Evolutionary conservation across 768 basidiomycete genomes (phyloP), one percentile per base, ranked within the genome.

Genomic region (Coprinopsis cinerea): DNA sequence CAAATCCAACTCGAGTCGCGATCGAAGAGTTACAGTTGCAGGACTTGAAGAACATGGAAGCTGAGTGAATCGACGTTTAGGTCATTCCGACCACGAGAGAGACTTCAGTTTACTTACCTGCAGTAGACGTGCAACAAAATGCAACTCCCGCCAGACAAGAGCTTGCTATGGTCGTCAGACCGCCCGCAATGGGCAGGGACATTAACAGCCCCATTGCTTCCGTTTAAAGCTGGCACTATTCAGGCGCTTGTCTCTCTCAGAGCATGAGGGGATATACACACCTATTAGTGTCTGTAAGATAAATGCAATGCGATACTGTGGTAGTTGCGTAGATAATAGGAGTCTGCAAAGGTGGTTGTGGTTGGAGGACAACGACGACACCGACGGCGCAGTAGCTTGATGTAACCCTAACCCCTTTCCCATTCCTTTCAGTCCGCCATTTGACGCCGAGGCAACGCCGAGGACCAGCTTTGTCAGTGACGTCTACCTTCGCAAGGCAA

Each of bases 1-100:
- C 43, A 46, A 44, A 65, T 27, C 94, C 94, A 50, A 97, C 85
- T 61, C 94, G 85, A 37, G 94, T 97, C 0, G 96, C 96, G 58
- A 99, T 97, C 0, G 92, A 95, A 7, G 92, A 95, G 64, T 98
- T 97, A 71, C 96, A 99, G 64, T 98, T 98, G 68, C 95, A 99
- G 26, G 89, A 92, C 74, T 96, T 97, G 78, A 85, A 93, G 72
- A 96, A 91, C 81, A 95, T 92, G 28, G 90, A 92, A 2, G 94
- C 93, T 83, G 68, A 59, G 15, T 17, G n/a, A 41, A 39, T 27
- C 55, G 46, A 35, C n/a, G n/a, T n/a, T n/a, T n/a, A n/a, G n/a
- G n/a, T 27, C 37, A 53, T 49, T 53, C 34, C 54, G 50, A 48
- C 22, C 41, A 24, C n/a, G 45, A 20, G 20, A 40, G 26, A 42